phyloP scores from a whole-genome alignment of 2,329 filamentous ascomycete genomes.

The Corinectria fuckeliana region DNA sequence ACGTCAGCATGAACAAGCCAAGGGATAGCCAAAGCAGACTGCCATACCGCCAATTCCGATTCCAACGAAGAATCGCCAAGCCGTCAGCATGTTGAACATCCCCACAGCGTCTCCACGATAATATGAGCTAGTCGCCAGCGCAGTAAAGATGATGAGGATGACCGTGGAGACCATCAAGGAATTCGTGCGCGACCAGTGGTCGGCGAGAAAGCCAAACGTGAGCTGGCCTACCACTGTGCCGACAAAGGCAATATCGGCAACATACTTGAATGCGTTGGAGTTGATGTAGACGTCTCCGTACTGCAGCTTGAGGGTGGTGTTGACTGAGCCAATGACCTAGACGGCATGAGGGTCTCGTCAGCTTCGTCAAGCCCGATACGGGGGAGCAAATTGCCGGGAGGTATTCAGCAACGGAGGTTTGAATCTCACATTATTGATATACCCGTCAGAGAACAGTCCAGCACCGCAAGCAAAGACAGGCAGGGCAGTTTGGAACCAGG shows the following conservation, averaged over 20 bases:
- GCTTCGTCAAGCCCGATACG: neutral
- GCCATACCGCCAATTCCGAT: constrained; percentile 75
- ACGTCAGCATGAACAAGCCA: neutral
- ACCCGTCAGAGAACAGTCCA: constrained; percentile 90
- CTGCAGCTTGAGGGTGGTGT: constrained; percentile 72
- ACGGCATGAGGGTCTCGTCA: neutral
- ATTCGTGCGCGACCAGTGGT: constrained; percentile 85
- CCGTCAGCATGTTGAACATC: constrained; percentile 77
- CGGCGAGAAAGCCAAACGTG: constrained; percentile 79
- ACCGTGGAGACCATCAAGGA: constrained; percentile 81
- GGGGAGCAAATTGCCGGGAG: neutral
- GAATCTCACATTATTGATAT: constrained; percentile 79
- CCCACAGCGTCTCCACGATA: constrained; percentile 71
- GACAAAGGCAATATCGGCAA: constrained; percentile 83
- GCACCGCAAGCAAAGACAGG: constrained; percentile 89
- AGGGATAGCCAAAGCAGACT: accelerated
- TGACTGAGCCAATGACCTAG: constrained; percentile 86
- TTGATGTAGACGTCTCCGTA: constrained; percentile 74
- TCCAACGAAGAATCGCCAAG: constrained; percentile 83
- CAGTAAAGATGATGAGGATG: constrained; percentile 85
- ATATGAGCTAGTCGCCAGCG: constrained; percentile 79
- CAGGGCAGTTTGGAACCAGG: constrained; percentile 43
- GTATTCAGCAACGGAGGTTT: neutral
- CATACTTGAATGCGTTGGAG: constrained; percentile 74
- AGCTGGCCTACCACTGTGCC: constrained; percentile 86